Conservation (phyloP, 2,329 filamentous ascomycete genomes). For the Triangularia setosa region DNA sequence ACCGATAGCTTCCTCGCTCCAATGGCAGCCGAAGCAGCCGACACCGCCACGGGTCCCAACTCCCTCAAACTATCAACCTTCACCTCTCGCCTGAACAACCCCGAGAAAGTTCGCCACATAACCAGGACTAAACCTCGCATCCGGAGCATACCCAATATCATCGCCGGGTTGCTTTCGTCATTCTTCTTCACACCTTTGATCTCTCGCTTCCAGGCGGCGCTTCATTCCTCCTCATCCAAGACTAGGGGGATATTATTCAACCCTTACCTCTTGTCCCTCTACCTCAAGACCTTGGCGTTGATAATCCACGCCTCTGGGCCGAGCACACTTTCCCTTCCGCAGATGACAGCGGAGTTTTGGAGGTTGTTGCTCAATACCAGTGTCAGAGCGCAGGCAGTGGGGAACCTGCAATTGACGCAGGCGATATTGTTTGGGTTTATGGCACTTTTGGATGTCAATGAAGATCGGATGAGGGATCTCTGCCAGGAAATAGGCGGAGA, state of each 20-base stretch:
- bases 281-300: slow-evolving; percentile 81
- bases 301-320: slow-evolving; percentile 81
- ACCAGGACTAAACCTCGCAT: slow-evolving; percentile 33
- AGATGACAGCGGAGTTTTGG: slow-evolving; percentile 82
- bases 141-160: slow-evolving; percentile 67
- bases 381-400: slow-evolving; percentile 56
- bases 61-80: slow-evolving; percentile 87
- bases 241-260: slow-evolving; percentile 63
- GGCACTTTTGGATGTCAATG: slow-evolving; percentile 78
- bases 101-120: slow-evolving; percentile 29
- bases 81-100: slow-evolving; percentile 61
- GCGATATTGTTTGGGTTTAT: slow-evolving; percentile 76
- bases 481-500: slow-evolving; percentile 72
- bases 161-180: slow-evolving; percentile 69
- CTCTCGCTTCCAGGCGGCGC: slow-evolving; percentile 69
- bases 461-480: slow-evolving; percentile 64
- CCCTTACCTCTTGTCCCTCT: slow-evolving; percentile 71
- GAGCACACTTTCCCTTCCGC: slow-evolving; percentile 67
- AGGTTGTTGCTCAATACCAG: slow-evolving; percentile 64
- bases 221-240: slow-evolving; percentile 37
- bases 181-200: slow-evolving; percentile 86
- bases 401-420: slow-evolving; percentile 64
- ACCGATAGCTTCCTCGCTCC: slow-evolving; percentile 74
- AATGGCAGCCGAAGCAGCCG: slow-evolving; percentile 75
- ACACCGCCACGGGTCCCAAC: slow-evolving; percentile 73